Evolutionary conservation across 768 basidiomycete species (phyloP).

Genomic region (Russula sp.): DNA sequence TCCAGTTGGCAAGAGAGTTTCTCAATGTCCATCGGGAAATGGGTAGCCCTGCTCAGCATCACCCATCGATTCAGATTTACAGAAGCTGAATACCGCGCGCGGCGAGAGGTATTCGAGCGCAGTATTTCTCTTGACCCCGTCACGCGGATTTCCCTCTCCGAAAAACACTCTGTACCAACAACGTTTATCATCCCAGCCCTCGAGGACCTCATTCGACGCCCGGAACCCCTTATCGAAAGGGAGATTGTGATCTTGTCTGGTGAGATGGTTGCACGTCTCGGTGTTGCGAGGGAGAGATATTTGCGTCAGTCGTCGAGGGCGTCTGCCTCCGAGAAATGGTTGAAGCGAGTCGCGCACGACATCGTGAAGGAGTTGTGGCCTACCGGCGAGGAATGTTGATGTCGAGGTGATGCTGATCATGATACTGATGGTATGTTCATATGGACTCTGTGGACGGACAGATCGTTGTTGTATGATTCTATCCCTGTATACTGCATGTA

Average conservation of each 20-base stretch:
- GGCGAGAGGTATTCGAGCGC: slow-evolving; percentile 15
- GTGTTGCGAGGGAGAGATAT: slow-evolving; percentile 5
- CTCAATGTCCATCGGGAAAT: slow-evolving; percentile 1
- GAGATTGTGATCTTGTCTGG: neutral
- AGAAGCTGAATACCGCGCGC: slow-evolving; percentile 16
- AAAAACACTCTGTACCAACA: slow-evolving; percentile 1
- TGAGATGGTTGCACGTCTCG: slow-evolving; percentile 1
- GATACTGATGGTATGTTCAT: neutral
- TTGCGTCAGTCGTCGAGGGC: neutral
- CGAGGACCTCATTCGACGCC: slow-evolving; percentile 7
- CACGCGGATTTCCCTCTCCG: neutral
- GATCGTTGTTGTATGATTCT: neutral
- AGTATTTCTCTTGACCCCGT: neutral
- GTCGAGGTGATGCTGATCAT: neutral
- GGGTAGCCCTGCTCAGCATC: slow-evolving; percentile 12
- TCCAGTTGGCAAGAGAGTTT: slow-evolving; percentile 10
- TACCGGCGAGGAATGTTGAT: neutral
- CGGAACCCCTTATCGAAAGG: neutral
- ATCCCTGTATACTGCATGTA: neutral
- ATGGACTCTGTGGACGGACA: neutral
- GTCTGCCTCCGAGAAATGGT: neutral
- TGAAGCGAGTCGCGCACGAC: neutral
- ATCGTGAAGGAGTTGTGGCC: slow-evolving; percentile 7
- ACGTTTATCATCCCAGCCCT: neutral
- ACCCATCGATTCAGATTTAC: slow-evolving; percentile 12